Evolutionary conservation across 495 filamentous ascomycete genomes (phyloP).

Genomic region (Geoglossum glabrum): DNA sequence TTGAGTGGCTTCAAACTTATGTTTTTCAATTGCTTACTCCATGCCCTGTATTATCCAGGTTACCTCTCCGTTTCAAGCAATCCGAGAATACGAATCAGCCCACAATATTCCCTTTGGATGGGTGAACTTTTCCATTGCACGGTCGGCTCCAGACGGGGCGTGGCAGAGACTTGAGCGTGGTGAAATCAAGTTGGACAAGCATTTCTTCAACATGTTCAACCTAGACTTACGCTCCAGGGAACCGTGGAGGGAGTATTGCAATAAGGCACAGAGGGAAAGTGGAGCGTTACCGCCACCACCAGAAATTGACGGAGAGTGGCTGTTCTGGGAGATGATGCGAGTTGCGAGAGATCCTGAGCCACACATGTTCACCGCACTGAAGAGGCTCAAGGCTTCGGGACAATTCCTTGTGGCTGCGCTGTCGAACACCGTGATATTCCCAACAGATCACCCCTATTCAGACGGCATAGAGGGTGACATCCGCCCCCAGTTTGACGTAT

Average conservation of each 20-base stretch:
- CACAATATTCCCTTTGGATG: slow-evolving; percentile 64
- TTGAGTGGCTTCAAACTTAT: not conserved
- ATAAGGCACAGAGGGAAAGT: slow-evolving; percentile 5
- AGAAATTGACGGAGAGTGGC: slow-evolving; percentile 49
- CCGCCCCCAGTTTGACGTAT: slow-evolving; percentile 53
- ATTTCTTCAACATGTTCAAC: slow-evolving; percentile 63
- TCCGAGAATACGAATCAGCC: slow-evolving; percentile 66
- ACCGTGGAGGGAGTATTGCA: slow-evolving; percentile 45
- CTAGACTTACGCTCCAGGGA: slow-evolving; percentile 42
- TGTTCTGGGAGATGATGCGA: slow-evolving; percentile 91
- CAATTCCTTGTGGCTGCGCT: slow-evolving; percentile 60
- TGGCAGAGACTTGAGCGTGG: slow-evolving; percentile 75
- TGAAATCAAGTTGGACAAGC: slow-evolving; percentile 44
- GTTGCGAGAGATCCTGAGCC: slow-evolving; percentile 51
- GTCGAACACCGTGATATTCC: slow-evolving; percentile 75
- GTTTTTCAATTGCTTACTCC: not conserved
- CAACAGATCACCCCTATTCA: slow-evolving; percentile 38
- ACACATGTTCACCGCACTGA: slow-evolving; percentile 71
- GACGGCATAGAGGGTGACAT: slow-evolving; percentile 27
- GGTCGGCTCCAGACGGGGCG: slow-evolving; percentile 53
- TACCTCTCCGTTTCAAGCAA: slow-evolving; percentile 76
- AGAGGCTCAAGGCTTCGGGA: slow-evolving; percentile 38
- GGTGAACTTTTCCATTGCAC: slow-evolving; percentile 76
- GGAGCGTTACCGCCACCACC: slow-evolving; percentile 38
- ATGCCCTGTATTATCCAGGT: slow-evolving; percentile 31